Evolutionary conservation across 768 basidiomycete species (phyloP), one percentile per base, ranked within the genome.

Genomic region (Tricholoma sp.): DNA sequence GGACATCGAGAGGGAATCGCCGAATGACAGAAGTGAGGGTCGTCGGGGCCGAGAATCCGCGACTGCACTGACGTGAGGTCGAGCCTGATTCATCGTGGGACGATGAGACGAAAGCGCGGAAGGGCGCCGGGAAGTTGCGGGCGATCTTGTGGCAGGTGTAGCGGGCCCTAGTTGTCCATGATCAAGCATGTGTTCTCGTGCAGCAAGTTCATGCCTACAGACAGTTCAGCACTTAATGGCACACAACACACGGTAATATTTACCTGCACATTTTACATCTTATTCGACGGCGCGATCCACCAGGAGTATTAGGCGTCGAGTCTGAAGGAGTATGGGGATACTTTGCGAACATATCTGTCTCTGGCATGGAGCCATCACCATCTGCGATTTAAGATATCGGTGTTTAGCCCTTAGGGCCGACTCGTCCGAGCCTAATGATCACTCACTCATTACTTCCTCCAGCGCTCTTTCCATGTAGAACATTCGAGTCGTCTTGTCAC

Each of bases 191-290:
- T 97, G 91, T 66, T 94, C 92, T n/a, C 89, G 79, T 0, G 90
- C 83, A 0, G 94, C 94, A 12, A 98, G 79, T 64, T 93, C 91
- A 58, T 87, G 85, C 64, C 92, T 88, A 54, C 10, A 57, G 32
- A 19, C 9, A 56, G 27, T 54, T 37, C 46, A 50, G 35, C 22
- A 29, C 18, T n/a, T 12, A 5, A 32, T 0, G 41, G 12, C 8
- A 27, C 34, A 31, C 2, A n/a, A 16, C 5, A 12, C 7, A 18
- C 0, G 45, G 19, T 3, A 22, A 35, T 14, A 50, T 79, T 51
- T 57, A 86, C 89, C 91, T 79, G 76, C 94, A 96, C 86, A 89
- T 91, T 72, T 90, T 94, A 72, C 94, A 97, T 66, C 94, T 79
- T 66, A 97, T 94, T 39, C 87, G 81, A 39, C 80, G 70, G 14